phyloP scores from a whole-genome alignment of 2,329 filamentous ascomycete species.

The Aspergillus alliaceus region DNA sequence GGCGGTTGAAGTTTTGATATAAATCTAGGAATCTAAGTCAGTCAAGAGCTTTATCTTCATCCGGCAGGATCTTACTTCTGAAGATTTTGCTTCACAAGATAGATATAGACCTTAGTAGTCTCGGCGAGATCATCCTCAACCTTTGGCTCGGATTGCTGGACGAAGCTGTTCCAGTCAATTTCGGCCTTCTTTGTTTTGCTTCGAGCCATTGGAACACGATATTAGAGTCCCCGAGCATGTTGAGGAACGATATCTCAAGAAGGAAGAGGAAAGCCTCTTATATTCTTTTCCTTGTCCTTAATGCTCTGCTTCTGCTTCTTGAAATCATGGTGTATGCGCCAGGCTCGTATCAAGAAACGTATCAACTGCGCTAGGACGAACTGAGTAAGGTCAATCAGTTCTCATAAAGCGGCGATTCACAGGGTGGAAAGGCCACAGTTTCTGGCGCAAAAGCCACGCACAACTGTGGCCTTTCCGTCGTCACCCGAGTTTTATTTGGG shows the following conservation, averaged over 20 bases:
- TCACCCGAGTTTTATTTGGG: too few species aligned
- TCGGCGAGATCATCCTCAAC: slow-evolving; percentile 2
- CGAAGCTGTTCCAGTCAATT: slow-evolving; percentile 6
- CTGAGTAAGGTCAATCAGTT: neutral
- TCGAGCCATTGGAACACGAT: neutral
- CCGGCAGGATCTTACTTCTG: neutral
- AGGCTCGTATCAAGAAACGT: neutral
- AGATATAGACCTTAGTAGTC: neutral
- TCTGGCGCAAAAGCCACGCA: neutral
- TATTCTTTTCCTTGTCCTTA: neutral
- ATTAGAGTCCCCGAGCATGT: neutral
- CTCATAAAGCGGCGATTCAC: neutral
- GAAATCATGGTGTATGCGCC: neutral
- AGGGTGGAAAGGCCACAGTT: slow-evolving; percentile 4
- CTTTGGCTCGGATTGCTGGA: slow-evolving; percentile 8
- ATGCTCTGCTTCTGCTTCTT: too few species aligned
- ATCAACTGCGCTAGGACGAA: neutral
- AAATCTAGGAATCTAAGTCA: slow-evolving; percentile 6
- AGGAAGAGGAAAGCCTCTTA: neutral
- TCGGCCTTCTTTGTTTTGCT: neutral
- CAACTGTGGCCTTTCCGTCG: slow-evolving; percentile 6
- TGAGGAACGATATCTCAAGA: neutral
- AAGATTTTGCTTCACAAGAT: slow-evolving; percentile 6
- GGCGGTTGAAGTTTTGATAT: slow-evolving; percentile 1
- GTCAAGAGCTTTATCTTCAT: too few species aligned